phyloP scores from a whole-genome alignment of 768 basidiomycete genomes.

The Gymnopilus dilepis region DNA sequence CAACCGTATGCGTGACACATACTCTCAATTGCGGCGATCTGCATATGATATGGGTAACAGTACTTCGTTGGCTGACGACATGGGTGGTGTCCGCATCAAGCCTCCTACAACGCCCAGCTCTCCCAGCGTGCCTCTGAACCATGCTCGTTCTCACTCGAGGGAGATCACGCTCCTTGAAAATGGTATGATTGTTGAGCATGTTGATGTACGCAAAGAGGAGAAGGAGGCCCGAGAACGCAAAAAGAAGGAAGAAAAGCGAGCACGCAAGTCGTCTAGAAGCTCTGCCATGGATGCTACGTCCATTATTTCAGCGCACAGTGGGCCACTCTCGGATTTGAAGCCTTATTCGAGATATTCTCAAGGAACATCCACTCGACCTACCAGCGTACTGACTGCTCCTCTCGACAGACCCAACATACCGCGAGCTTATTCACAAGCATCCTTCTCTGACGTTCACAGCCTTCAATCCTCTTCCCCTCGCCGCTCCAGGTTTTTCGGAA shows the following conservation, averaged over 20 bases:
- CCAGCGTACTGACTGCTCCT: slow-evolving; percentile 64
- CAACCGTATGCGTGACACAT: slow-evolving; percentile 78
- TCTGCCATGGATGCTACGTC: slow-evolving; percentile 76
- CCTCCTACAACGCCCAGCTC: slow-evolving; percentile 53
- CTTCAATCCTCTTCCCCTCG: slow-evolving; percentile 69
- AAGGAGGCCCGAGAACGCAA: slow-evolving; percentile 73
- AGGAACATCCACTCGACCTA: slow-evolving; percentile 57
- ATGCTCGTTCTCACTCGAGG: slow-evolving; percentile 60
- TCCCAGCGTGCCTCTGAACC: slow-evolving; percentile 41
- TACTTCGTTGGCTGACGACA: slow-evolving; percentile 57
- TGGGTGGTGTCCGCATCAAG: slow-evolving; percentile 73
- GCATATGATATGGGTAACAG: slow-evolving; percentile 68
- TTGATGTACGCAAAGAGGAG: slow-evolving; percentile 82
- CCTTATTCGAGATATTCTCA: slow-evolving; percentile 68
- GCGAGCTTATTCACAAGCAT: slow-evolving; percentile 75
- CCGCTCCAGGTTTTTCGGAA: slow-evolving; percentile 78
- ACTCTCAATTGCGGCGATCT: slow-evolving; percentile 79
- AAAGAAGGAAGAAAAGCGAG: slow-evolving; percentile 72
- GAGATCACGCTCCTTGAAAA: slow-evolving; percentile 86
- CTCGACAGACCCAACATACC: slow-evolving; percentile 66
- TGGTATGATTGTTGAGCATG: slow-evolving; percentile 88
- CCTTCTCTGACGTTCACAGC: slow-evolving; percentile 82
- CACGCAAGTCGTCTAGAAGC: slow-evolving; percentile 75
- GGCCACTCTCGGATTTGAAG: slow-evolving; percentile 58
- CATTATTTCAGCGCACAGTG: slow-evolving; percentile 70